A percentile compares a stretch with the other conserved stretches of the same genome.
Conservation (phyloP, 768 basidiomycete genomes). For the Trametes cubensis region DNA sequence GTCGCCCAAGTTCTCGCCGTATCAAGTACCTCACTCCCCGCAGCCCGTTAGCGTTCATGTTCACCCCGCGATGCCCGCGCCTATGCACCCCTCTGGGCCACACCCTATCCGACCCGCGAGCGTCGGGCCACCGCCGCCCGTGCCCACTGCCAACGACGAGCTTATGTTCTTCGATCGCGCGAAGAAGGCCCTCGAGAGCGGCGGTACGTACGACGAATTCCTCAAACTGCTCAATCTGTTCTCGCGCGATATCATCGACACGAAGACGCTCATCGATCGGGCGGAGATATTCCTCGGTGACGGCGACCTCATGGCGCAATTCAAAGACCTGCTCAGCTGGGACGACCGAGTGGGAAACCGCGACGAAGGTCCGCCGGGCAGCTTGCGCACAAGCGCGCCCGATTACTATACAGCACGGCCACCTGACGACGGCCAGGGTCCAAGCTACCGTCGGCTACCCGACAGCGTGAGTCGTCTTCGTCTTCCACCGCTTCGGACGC, state of each 20-base stretch:
- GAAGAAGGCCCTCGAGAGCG: slow-evolving; percentile 74
- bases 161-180: slow-evolving; percentile 94
- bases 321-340: slow-evolving; percentile 85
- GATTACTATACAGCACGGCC: slow-evolving; percentile 79
- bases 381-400: slow-evolving; percentile 73
- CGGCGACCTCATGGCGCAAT: slow-evolving; percentile 76
- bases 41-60: slow-evolving; percentile 29
- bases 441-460: slow-evolving; percentile 90
- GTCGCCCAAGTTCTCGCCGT: slow-evolving; percentile 49
- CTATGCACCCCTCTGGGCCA: slow-evolving; percentile 32
- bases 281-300: slow-evolving; percentile 83
- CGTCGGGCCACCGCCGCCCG: slow-evolving; percentile 8
- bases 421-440: slow-evolving; percentile 84
- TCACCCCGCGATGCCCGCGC: slow-evolving; percentile 28
- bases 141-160: slow-evolving; percentile 56
- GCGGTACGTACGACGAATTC: slow-evolving; percentile 89
- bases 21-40: slow-evolving; percentile 43
- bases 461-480: slow-evolving; percentile 68
- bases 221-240: slow-evolving; percentile 90
- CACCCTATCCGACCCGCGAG: slow-evolving; percentile 20
- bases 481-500: neutral
- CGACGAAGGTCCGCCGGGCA: slow-evolving; percentile 76
- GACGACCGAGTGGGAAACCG: slow-evolving; percentile 63
- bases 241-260: slow-evolving; percentile 89
- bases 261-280: slow-evolving; percentile 77